Percentiles rank a stretch among this genome's conserved stretches.
These are phyloP conservation scores for Scopulariopsis brevicaulis DNA, from an alignment of 2,329 filamentous ascomycete genomes.

Conservation along the genomic window DNA sequence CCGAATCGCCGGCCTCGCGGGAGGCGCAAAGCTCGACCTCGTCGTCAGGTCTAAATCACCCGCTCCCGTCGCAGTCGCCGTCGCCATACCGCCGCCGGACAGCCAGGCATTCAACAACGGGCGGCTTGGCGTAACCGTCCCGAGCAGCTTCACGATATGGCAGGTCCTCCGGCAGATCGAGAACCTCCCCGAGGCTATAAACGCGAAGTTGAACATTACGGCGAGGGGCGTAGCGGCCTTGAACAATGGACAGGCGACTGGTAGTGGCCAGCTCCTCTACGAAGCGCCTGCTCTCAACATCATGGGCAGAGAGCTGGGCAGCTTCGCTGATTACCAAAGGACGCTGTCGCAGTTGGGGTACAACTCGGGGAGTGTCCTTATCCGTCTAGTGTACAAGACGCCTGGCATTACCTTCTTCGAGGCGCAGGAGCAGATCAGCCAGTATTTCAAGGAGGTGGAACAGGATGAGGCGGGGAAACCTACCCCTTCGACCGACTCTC, in stretches of 20 bases:
- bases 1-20: constrained; percentile 67
- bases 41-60: constrained; percentile 79
- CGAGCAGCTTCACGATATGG: constrained; percentile 84
- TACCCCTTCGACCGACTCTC: constrained; percentile 9
- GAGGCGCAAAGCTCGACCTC: constrained; percentile 87
- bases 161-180: constrained; percentile 84
- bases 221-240: constrained; percentile 63
- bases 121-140: constrained; percentile 72
- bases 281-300: constrained; percentile 78
- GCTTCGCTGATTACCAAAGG: constrained; percentile 77
- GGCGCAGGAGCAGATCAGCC: constrained; percentile 70
- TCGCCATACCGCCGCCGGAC: constrained; percentile 70
- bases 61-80: constrained; percentile 75
- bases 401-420: constrained; percentile 73
- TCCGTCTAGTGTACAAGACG: constrained; percentile 65
- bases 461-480: constrained; percentile 3
- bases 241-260: constrained; percentile 35
- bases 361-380: constrained; percentile 69
- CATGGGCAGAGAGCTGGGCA: constrained; percentile 67
- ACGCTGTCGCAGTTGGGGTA: constrained; percentile 78
- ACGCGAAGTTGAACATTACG: constrained; percentile 66
- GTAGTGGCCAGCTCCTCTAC: constrained; percentile 72
- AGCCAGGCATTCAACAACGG: constrained; percentile 49
- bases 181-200: constrained; percentile 52
- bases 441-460: constrained; percentile 52